Conservation (phyloP, 139 green algal species). For the Chlamydomonas eustigma region DNA sequence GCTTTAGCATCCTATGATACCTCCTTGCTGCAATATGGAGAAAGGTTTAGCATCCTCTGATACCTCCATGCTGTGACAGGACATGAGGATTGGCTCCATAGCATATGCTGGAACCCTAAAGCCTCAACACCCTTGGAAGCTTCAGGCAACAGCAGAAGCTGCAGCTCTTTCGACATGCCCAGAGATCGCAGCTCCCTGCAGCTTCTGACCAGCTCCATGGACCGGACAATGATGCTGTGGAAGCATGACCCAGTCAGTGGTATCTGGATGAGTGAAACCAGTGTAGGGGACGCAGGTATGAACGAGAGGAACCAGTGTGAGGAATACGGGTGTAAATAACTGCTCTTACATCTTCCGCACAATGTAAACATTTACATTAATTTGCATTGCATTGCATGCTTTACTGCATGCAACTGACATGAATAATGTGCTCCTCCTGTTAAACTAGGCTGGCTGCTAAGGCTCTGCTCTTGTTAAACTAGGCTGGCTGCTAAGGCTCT, state of each 20-base stretch:
- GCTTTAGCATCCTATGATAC: too few relatives aligned
- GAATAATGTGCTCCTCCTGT: too few relatives aligned
- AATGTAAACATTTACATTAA: too few relatives aligned
- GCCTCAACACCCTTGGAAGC: neutral
- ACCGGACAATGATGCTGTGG: constrained; percentile 95
- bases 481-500: too few relatives aligned
- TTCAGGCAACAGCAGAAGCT: constrained; percentile 12
- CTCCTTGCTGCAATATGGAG: too few relatives aligned
- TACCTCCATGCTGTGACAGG: constrained; percentile 18
- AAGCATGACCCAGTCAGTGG: constrained; percentile 52
- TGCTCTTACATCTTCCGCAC: too few relatives aligned
- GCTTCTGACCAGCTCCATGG: constrained; percentile 69
- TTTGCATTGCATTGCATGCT: too few relatives aligned
- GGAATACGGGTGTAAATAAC: neutral
- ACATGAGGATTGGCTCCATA: constrained; percentile 96
- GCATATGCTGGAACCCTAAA: constrained; percentile 59
- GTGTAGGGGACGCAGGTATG: constrained; percentile 57
- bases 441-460: too few relatives aligned
- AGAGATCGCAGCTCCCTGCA: constrained; percentile 6
- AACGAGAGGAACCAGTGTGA: too few relatives aligned
- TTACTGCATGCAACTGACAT: too few relatives aligned
- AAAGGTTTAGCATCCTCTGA: too few relatives aligned
- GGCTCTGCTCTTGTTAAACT: too few relatives aligned
- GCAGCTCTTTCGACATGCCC: constrained; percentile 1
- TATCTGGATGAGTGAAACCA: constrained; percentile 82